phyloP scores from a whole-genome alignment of 441 rosid species.

The Pelargonium cotyledonis region DNA sequence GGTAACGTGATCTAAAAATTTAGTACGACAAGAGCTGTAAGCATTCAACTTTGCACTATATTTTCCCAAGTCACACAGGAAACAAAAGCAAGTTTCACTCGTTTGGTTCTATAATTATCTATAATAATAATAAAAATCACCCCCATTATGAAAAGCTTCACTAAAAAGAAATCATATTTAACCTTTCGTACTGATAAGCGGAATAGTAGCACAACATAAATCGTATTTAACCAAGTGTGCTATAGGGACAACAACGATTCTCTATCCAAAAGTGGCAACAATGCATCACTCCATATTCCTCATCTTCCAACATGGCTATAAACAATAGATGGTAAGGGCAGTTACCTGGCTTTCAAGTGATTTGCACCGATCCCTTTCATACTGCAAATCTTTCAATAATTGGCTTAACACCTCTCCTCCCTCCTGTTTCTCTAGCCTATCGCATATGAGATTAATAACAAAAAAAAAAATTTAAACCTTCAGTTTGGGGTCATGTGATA shows the following conservation, averaged over 20 bases:
- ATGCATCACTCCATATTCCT: neutral
- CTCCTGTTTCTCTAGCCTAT: constrained; percentile 17
- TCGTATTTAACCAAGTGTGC: neutral
- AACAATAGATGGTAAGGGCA: neutral
- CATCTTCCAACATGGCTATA: neutral
- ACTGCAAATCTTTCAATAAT: constrained; percentile 19
- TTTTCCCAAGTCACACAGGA: neutral
- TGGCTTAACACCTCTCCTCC: neutral
- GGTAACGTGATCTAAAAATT: neutral
- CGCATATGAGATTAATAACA: neutral
- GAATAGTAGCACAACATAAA: neutral
- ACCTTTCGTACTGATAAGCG: neutral
- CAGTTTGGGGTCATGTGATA: neutral
- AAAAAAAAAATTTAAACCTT: neutral
- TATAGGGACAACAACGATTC: neutral
- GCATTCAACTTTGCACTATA: neutral
- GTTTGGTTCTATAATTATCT: neutral
- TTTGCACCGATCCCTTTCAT: constrained; percentile 21
- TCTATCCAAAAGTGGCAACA: neutral
- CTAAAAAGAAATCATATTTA: neutral
- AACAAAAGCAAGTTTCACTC: neutral
- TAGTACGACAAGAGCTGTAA: neutral
- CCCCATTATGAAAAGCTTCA: neutral
- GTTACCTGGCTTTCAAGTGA: constrained; percentile 41
- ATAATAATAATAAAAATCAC: neutral